Base-by-base conservation (phyloP, 2,329 filamentous ascomycete species). In the Tolypocladium endophyticum region DNA sequence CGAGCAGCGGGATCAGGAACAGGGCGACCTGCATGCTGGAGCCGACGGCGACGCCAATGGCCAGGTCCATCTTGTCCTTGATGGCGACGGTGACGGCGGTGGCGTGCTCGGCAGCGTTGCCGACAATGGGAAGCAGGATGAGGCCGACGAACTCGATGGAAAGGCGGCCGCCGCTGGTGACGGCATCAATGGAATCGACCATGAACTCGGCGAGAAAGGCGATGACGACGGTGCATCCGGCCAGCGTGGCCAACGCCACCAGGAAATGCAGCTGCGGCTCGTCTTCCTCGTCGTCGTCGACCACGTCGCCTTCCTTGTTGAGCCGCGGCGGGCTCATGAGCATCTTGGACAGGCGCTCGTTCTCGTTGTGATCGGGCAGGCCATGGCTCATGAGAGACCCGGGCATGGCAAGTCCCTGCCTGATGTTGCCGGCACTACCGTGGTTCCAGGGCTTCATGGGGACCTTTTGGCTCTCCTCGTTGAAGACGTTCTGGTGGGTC, bases 41-140 rank as follows among this genome's bases (percentile, higher is more conserved):
- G 35, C 89, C 89, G 39, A 92, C 87, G 16, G 88, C 89, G 14
- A 92, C 88, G 69, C 88, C 89, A 63, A 92, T 92, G 3, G 89
- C 87, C 11, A 92, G 76, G 68, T 92, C 89, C 87, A 92, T 91
- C 74, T 92, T 92, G 74, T 92, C 90, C 78, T 92, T 91, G 66
- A 87, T 81, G 8, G 89, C 89, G 1, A 92, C 89, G 0, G 85
- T 89, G 58, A 92, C 88, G 8, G 89, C 89, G 0, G 89, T 92
- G 25, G 89, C 87, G 76, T 92, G 89, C 74, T 92, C 89, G 18
- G 88, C 89, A 2, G 89, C 89, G 67, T 92, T 92, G 45, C 89
- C 88, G n/a, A 92, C 89, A 66, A 92, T 91, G 11, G 89, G 89
- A 5, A 93, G 76, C 58, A 93, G 84, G 66, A 93, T 92, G 14